Percentiles rank a stretch among this genome's conserved stretches.
These are phyloP conservation scores for Arxiozyma heterogenica DNA, from an alignment of 1,139 yeast genomes.

Conservation along the genomic window DNA sequence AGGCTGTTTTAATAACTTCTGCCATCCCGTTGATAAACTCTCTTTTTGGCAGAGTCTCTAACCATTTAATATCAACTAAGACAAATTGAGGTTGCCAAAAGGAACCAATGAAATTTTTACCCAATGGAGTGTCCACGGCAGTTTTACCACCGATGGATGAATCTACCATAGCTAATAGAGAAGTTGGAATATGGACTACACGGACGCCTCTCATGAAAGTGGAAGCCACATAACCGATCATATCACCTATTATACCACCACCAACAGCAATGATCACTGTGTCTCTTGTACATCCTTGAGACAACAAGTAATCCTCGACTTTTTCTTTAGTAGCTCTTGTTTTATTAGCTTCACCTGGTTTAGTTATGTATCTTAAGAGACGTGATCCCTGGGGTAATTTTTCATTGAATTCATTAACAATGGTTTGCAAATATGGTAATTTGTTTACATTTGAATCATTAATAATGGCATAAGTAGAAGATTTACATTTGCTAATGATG, in stretches of 20 bases:
- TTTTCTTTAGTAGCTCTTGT: slow-evolving; percentile 82
- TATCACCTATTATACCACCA: slow-evolving; percentile 98
- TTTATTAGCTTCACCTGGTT: slow-evolving; percentile 94
- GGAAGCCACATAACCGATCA: slow-evolving; percentile 98
- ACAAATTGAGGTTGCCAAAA: slow-evolving; percentile 94
- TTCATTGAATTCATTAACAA: slow-evolving; percentile 33
- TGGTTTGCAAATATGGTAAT: slow-evolving; percentile 48
- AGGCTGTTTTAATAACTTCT: slow-evolving; percentile 96
- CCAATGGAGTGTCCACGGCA: slow-evolving; percentile 95
- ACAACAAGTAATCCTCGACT: slow-evolving; percentile 81
- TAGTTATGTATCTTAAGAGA: slow-evolving; percentile 60
- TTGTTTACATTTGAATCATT: slow-evolving; percentile 77
- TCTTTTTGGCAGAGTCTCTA: slow-evolving; percentile 81
- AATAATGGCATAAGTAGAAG: slow-evolving; percentile 86
- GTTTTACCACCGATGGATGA: slow-evolving; percentile 98
- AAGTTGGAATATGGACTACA: slow-evolving; percentile 89
- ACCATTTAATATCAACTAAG: slow-evolving; percentile 78
- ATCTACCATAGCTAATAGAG: slow-evolving; percentile 93
- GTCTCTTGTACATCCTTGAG: slow-evolving; percentile 91
- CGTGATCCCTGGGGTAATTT: slow-evolving; percentile 45
- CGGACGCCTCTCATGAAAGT: slow-evolving; percentile 98
- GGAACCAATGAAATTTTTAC: slow-evolving; percentile 94
- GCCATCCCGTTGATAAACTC: slow-evolving; percentile 98
- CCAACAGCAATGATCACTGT: slow-evolving; percentile 93
- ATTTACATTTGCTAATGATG: slow-evolving; percentile 50